A percentile compares a stretch with the other conserved stretches of the same genome.
Evolutionary conservation across 2,329 filamentous ascomycete genomes (phyloP).

Genomic region (Cladosporium sphaerospermum): DNA sequence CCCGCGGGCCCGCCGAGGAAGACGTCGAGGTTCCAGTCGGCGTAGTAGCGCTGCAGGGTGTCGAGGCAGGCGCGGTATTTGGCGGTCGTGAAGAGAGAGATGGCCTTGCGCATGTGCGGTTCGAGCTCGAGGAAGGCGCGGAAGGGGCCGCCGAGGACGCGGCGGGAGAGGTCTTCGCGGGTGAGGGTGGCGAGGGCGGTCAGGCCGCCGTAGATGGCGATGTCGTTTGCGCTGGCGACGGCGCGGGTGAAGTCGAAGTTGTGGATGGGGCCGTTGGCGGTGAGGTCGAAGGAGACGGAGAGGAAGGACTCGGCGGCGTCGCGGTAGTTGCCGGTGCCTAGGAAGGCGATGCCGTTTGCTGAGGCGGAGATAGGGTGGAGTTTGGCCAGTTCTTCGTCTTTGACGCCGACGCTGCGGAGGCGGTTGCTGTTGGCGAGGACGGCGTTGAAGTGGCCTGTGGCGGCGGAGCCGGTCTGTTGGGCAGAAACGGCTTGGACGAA

Average conservation of each 20-base stretch:
- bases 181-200: conserved; percentile 87
- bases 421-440: conserved; percentile 53
- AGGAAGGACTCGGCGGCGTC: conserved; percentile 71
- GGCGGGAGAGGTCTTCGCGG: conserved; percentile 63
- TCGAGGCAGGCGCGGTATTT: conserved; percentile 81
- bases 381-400: conserved; percentile 52
- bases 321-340: conserved; percentile 51
- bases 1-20: conserved; percentile 49
- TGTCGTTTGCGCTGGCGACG: conserved; percentile 74
- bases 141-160: conserved; percentile 79
- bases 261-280: conserved; percentile 37
- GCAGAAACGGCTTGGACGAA: conserved; percentile 65
- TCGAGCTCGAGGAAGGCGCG: conserved; percentile 85
- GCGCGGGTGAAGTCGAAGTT: conserved; percentile 57
- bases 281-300: conserved; percentile 48
- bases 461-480: conserved; percentile 34
- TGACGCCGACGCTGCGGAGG: conserved; percentile 37
- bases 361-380: conserved; percentile 59
- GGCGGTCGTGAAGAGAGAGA: conserved; percentile 81
- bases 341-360: conserved; percentile 55
- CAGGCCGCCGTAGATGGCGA: conserved; percentile 86
- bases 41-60: conserved; percentile 72
- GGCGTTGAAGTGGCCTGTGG: conserved; percentile 44
- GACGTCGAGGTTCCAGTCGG: conserved; percentile 86
- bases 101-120: conserved; percentile 86